Evolutionary conservation across 495 filamentous ascomycete species (phyloP), one percentile per base, ranked within the genome.

Genomic region (Poronia punctata): DNA sequence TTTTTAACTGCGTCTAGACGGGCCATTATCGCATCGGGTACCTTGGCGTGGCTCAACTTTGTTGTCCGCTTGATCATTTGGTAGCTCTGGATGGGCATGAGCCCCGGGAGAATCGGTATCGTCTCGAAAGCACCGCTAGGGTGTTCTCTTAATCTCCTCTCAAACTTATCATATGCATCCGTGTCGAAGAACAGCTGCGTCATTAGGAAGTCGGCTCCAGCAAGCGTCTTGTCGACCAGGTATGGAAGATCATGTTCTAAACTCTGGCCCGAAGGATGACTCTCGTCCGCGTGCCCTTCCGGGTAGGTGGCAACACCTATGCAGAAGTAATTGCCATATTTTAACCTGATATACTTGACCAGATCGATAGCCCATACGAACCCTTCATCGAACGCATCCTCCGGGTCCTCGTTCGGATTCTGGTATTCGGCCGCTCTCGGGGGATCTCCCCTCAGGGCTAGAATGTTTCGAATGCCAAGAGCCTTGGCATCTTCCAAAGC

Each of bases 61-160:
- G 92, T 93, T 27, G 88, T 94, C 44, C 92, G 65, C 43, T 85
- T 87, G 45, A 98, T 77, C 61, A 95, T 96, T 64, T 92, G 85
- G 64, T 95, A 98, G 60, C 82, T 88, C 67, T 98, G 92, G 24
- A 98, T 84, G 17, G 92, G 92, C 90, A 98, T 95, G 54, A 98
- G 68, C 9, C 92, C 92, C 0, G 92, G 93, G 35, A 98, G 83
- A 47, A 98, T 95, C 16, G 83, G 79, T 27, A 97, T 87, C 15
- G 77, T 80, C 62, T 85, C 86, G 66, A 98, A 95, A 6, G 77
- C 74, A 2, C 88, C 87, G 30, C 85, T 93, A 34, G 83, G 77
- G 58, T 98, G 88, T 33, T 79, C 76, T 40, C 92, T 74, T 48
- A 97, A 68, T 51, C 73, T 74, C 45, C 67, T 70, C 67, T 95